These are phyloP conservation scores for Epicoccum nigrum DNA, from an alignment of 2,329 filamentous ascomycete genomes.

Conservation along the genomic window DNA sequence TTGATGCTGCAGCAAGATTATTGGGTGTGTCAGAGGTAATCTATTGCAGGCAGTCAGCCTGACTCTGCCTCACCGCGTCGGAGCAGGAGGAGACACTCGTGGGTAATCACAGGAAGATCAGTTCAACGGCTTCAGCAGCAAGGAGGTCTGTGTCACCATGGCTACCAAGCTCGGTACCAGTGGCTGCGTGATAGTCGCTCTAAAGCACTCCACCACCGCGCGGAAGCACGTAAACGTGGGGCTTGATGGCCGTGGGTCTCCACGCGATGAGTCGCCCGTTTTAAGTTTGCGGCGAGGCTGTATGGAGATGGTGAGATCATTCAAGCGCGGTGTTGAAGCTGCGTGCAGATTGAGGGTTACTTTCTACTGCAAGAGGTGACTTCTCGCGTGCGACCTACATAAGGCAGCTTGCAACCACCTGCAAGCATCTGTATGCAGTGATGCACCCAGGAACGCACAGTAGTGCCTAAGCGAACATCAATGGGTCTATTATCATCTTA, in stretches of 20 bases:
- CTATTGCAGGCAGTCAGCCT: slow-evolving; percentile 10
- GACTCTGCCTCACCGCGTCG: not conserved
- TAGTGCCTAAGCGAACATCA: slow-evolving; percentile 2
- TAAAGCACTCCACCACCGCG: slow-evolving; percentile 39
- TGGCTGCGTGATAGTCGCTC: slow-evolving; percentile 29
- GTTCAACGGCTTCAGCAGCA: slow-evolving; percentile 27
- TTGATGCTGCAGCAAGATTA: slow-evolving; percentile 19
- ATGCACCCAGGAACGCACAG: slow-evolving; percentile 7
- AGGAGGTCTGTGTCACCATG: slow-evolving; percentile 35
- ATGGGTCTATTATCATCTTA: slow-evolving; percentile 3
- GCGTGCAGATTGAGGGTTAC: slow-evolving; percentile 16
- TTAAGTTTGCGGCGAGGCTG: slow-evolving; percentile 17
- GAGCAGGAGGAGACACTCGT: not conserved
- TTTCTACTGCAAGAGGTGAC: slow-evolving; percentile 8
- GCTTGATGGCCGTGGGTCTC: slow-evolving; percentile 13
- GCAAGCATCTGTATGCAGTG: slow-evolving; percentile 7
- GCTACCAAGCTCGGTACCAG: slow-evolving; percentile 38
- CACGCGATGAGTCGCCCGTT: slow-evolving; percentile 12
- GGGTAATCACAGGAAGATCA: slow-evolving; percentile 25
- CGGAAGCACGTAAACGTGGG: slow-evolving; percentile 27
- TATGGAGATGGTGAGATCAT: slow-evolving; percentile 7
- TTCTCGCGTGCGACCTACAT: slow-evolving; percentile 7
- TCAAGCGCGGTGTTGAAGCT: slow-evolving; percentile 12
- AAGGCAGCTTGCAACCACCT: slow-evolving; percentile 7
- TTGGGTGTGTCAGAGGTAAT: slow-evolving; percentile 1